These are phyloP conservation scores for Scolecobasidium constrictum DNA, from an alignment of 2,329 filamentous ascomycete species.

Conservation along the genomic window DNA sequence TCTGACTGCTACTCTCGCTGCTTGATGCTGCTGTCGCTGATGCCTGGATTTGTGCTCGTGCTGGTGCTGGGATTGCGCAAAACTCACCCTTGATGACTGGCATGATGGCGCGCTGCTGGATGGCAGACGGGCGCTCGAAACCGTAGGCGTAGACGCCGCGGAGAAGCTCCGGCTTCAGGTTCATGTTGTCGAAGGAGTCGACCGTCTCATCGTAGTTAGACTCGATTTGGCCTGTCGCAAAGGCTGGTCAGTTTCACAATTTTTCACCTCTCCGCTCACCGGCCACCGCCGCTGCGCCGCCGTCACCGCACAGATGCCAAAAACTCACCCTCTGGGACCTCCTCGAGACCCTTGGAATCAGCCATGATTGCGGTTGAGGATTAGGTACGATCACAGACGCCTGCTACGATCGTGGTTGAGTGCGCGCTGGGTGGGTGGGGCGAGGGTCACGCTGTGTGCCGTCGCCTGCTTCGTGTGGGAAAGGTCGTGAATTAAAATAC, in stretches of 20 bases:
- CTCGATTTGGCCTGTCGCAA: slow-evolving; percentile 81
- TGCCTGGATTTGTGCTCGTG: no score
- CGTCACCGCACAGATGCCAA: neutral
- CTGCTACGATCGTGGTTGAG: slow-evolving; percentile 54
- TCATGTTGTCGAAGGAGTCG: slow-evolving; percentile 98
- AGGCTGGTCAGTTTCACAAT: slow-evolving; percentile 15
- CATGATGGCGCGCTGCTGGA: slow-evolving; percentile 99
- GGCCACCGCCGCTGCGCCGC: neutral
- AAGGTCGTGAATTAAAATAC: slow-evolving; percentile 17
- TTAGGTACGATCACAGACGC: slow-evolving; percentile 7
- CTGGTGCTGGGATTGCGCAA: no score
- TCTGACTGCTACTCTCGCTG: no score
- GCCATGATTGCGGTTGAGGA: slow-evolving; percentile 80
- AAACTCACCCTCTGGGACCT: slow-evolving; percentile 87
- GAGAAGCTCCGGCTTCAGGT: slow-evolving; percentile 91
- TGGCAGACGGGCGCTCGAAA: slow-evolving; percentile 99
- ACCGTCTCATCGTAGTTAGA: slow-evolving; percentile 99
- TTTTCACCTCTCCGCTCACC: neutral
- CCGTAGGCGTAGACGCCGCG: slow-evolving; percentile 99
- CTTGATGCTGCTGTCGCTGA: no score
- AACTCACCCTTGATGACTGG: slow-evolving; percentile 97
- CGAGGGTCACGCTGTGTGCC: slow-evolving; percentile 26
- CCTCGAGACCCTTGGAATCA: slow-evolving; percentile 96
- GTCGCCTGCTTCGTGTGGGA: slow-evolving; percentile 25
- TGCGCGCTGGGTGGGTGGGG: slow-evolving; percentile 26